A percentile compares a stretch with the other conserved stretches of the same genome.
Evolutionary conservation across 768 basidiomycete species (phyloP).

Genomic region (Strobilomyces dryophilus): DNA sequence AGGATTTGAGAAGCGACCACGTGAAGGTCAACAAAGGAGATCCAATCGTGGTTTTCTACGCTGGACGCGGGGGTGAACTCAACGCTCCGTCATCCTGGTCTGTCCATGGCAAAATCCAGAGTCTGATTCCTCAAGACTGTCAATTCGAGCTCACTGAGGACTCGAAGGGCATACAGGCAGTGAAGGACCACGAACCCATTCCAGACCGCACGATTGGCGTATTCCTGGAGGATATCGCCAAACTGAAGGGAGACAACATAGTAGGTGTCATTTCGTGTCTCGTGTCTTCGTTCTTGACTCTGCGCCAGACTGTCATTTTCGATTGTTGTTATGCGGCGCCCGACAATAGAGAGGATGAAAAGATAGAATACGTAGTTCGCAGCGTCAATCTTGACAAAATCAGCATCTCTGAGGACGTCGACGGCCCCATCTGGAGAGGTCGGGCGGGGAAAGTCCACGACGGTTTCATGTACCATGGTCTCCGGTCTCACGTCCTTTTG

Average conservation of each 20-base stretch:
- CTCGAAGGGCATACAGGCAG: too few relatives aligned
- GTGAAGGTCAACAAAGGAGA: conserved; percentile 25
- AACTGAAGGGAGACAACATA: conserved; percentile 39
- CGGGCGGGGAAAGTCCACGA: conserved; percentile 12
- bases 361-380: conserved; percentile 5
- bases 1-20: conserved; percentile 22
- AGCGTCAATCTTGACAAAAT: background rate
- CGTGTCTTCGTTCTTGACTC: background rate
- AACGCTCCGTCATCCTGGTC: conserved; percentile 31
- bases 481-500: conserved; percentile 32
- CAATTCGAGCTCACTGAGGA: too few relatives aligned
- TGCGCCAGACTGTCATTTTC: conserved; percentile 39
- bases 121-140: conserved; percentile 33
- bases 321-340: conserved; percentile 46
- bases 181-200: conserved; percentile 20
- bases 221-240: conserved; percentile 26
- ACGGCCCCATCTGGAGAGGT: conserved; percentile 22
- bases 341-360: conserved; percentile 26
- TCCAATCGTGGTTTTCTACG: conserved; percentile 40
- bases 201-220: conserved; percentile 36
- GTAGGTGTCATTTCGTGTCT: conserved; percentile 27
- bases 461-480: conserved; percentile 27
- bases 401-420: conserved; percentile 15
- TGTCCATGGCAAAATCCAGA: conserved; percentile 23
- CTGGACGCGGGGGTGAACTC: conserved; percentile 40